Evolutionary conservation across 768 basidiomycete genomes (phyloP), one percentile per base, ranked within the genome.

Genomic region (Terana coerulea): DNA sequence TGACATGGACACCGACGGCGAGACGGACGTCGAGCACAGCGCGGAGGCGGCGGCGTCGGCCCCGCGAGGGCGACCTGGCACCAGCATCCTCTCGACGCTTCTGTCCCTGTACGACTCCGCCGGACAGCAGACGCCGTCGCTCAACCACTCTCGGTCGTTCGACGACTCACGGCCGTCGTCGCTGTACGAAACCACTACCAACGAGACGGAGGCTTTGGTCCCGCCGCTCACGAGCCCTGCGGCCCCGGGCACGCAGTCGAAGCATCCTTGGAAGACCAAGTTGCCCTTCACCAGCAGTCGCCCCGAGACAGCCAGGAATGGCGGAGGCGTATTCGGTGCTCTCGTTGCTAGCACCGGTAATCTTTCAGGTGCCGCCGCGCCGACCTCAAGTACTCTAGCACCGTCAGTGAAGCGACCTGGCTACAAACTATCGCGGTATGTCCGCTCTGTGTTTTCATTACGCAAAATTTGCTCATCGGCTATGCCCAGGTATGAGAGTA

Each of bases 291-390:
- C 31, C 8, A 33, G 31, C 31, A 33, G 31, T 8, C 8, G 31
- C 12, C 10, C 24, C 11, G 37, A 37, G 5, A 67, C 73, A 40
- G 73, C 76, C 12, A 69, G 75, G 52, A 81, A 69, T 56, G 74
- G 73, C 19, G 85, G 73, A 0, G 84, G 85, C 5, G 85, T 85
- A 1, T 76, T 86, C 52, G 88, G 85, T 0, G 77, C 86, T 3
- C 75, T 92, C 30, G 81, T 93, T 19, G 79, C 84, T 6, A 81
- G 82, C 51, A 82, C 87, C 0, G 83, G 80, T 2, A 80, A 82
- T 42, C 67, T 91, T 7, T 70, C 76, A 1, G 87, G 85, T 15
- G 76, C 76, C 2, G 79, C 81, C 6, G 77, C 83, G 0, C 86
- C 86, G 0, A 56, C 60, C 9, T 67, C 73, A 37, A 77, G 67